Percentiles rank a stretch among this genome's conserved stretches.
These are phyloP conservation scores for Corniculantispora saksenae DNA, from an alignment of 2,329 filamentous ascomycete species.

Conservation along the genomic window DNA sequence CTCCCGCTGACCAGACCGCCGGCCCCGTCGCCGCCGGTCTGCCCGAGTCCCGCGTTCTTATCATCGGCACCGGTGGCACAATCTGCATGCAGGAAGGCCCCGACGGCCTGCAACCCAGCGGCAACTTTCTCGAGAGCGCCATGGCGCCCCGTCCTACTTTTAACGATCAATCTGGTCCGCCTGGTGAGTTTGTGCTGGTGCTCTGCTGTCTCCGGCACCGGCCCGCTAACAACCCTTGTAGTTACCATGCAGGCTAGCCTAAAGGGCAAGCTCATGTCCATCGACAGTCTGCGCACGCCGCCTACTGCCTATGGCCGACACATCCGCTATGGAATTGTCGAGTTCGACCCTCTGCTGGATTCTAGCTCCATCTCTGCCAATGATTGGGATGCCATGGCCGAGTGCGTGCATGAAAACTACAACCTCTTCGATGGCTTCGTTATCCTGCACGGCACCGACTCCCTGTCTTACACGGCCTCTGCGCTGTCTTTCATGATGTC, in stretches of 20 bases:
- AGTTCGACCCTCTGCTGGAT: conserved; percentile 83
- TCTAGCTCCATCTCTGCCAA: conserved; percentile 85
- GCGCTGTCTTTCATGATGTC: conserved; percentile 92
- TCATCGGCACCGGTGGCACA: conserved; percentile 87
- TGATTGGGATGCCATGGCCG: conserved; percentile 83
- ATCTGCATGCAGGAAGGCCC: conserved; percentile 88
- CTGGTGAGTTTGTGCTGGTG: conserved; percentile 27
- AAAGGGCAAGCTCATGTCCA: conserved; percentile 48
- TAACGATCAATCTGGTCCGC: conserved; percentile 61
- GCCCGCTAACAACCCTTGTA: conserved; percentile 25
- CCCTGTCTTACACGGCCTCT: conserved; percentile 83
- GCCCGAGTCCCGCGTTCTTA: conserved; percentile 79
- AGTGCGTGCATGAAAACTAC: conserved; percentile 81
- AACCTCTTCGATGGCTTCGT: conserved; percentile 88
- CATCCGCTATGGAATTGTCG: conserved; percentile 80
- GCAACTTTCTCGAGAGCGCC: conserved; percentile 78
- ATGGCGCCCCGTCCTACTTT: conserved; percentile 82
- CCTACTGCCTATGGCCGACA: conserved; percentile 77
- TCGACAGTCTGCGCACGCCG: conserved; percentile 76
- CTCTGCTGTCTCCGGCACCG: neutral
- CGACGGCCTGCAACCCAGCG: conserved; percentile 77
- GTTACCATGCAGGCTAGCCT: conserved; percentile 54
- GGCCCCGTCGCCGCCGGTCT: conserved; percentile 33
- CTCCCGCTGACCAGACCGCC: conserved; percentile 15
- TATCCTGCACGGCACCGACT: conserved; percentile 88